These are phyloP conservation scores for Carex scoparia DNA, from an alignment of 176 grass and related monocot genomes.

Conservation along the genomic window DNA sequence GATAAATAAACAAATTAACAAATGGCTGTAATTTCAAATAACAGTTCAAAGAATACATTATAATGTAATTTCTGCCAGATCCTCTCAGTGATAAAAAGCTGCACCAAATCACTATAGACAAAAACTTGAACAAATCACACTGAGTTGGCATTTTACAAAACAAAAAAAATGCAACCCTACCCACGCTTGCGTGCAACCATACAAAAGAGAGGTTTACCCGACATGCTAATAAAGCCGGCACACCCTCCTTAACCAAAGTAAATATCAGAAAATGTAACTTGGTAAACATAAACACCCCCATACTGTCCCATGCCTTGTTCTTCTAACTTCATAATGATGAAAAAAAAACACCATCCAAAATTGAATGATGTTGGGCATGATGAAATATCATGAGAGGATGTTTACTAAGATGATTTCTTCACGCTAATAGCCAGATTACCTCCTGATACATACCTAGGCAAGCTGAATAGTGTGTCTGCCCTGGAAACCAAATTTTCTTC, in stretches of 20 bases:
- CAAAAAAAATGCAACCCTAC: constrained; percentile 26
- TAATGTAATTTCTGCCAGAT: constrained; percentile 6
- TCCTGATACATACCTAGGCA: constrained; percentile 27
- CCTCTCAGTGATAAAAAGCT: constrained; percentile 11
- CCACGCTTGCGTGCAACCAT: constrained; percentile 2
- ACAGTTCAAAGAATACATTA: constrained; percentile 20
- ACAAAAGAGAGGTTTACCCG: constrained; percentile 16
- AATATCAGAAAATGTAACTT: constrained; percentile 15
- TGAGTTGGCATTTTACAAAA: constrained; percentile 39
- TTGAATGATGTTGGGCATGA: constrained; percentile 10
- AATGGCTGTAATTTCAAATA: constrained; percentile 26
- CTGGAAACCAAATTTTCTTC: constrained; percentile 20
- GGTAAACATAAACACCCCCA: constrained; percentile 19
- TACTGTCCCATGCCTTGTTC: constrained; percentile 16
- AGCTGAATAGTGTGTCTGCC: constrained; percentile 25
- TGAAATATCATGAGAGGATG: constrained; percentile 15
- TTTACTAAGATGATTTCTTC: constrained; percentile 23
- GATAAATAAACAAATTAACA: constrained; percentile 21
- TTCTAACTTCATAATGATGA: not conserved
- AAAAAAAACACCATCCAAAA: constrained; percentile 17
- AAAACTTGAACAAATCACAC: constrained; percentile 35
- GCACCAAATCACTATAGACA: constrained; percentile 20
- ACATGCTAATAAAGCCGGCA: constrained; percentile 29
- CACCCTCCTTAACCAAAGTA: constrained; percentile 21
- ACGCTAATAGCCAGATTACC: not conserved